Conservation (phyloP, 805 yeast species). For the Schwanniomyces pseudopolymorphus region DNA sequence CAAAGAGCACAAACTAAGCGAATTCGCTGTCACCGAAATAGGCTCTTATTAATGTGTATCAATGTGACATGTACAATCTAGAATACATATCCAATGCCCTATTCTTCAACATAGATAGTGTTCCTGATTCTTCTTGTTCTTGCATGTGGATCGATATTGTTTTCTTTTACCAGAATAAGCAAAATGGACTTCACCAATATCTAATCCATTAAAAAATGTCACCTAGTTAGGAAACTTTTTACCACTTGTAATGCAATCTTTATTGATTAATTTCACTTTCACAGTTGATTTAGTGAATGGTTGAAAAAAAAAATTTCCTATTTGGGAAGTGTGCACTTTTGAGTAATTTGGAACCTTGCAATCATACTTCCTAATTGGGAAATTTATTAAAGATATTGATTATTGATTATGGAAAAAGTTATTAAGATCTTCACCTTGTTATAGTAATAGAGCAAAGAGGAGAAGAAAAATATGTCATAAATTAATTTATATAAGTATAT, state of each 20-base stretch:
- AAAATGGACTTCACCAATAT: neutral
- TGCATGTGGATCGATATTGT: neutral
- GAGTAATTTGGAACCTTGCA: conserved; percentile 3
- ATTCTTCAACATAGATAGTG: neutral
- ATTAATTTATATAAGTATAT: neutral
- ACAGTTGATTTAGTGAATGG: neutral
- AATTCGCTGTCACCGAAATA: neutral
- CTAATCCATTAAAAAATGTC: neutral
- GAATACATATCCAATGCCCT: neutral
- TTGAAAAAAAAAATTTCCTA: conserved; percentile 15
- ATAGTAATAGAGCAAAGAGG: neutral
- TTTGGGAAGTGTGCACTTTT: conserved; percentile 11
- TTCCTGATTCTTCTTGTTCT: neutral
- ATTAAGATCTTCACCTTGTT: neutral
- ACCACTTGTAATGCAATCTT: neutral
- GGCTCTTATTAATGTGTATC: neutral
- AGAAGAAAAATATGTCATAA: neutral
- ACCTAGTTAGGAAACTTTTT: neutral
- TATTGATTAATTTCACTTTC: neutral
- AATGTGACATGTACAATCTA: neutral
- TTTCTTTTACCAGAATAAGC: neutral
- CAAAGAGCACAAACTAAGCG: neutral
- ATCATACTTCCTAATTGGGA: conserved; percentile 21
- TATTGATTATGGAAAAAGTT: neutral
- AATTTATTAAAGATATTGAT: conserved; percentile 9